A percentile compares a stretch with the other conserved stretches of the same genome.
Conservation (phyloP, 179 eudicot species). For the Vitellaria paradoxa region DNA sequence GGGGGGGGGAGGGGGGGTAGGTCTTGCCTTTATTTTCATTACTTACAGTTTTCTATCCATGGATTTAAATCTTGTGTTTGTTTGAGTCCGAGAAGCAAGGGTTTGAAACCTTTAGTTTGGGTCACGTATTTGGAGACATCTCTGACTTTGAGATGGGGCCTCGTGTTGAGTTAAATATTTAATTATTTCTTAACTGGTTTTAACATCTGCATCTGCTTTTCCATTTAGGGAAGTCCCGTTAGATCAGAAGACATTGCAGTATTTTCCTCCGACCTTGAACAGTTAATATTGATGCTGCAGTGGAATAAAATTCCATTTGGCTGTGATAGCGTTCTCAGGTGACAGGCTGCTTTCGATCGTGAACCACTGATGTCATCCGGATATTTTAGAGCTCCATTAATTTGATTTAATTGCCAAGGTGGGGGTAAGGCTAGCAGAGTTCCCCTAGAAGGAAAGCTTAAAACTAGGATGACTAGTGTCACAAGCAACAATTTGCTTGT, state of each 20-base stretch:
- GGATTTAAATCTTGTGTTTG: neutral
- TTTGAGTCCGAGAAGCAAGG: neutral
- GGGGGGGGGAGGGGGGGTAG: too few species aligned
- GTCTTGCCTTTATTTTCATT: neutral
- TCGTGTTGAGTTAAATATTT: neutral
- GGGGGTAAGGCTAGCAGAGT: too few species aligned
- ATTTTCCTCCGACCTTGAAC: neutral
- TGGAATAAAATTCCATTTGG: slow-evolving; percentile 3
- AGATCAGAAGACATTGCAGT: neutral
- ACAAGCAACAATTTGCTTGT: neutral
- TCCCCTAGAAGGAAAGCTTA: neutral
- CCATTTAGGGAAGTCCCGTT: neutral
- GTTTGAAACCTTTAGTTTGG: neutral
- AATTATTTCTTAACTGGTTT: neutral
- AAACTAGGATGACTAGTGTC: neutral
- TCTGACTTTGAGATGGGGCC: neutral
- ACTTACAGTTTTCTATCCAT: neutral
- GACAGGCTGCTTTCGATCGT: neutral
- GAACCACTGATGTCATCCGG: too few species aligned
- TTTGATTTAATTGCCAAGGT: too few species aligned
- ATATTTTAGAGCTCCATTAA: too few species aligned
- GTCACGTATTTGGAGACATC: neutral
- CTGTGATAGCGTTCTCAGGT: neutral
- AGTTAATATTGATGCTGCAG: neutral
- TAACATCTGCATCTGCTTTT: neutral